Evolutionary conservation across 1,284 basidiomycete species (phyloP).

Genomic region (Microbotryum silenes-acaulis): DNA sequence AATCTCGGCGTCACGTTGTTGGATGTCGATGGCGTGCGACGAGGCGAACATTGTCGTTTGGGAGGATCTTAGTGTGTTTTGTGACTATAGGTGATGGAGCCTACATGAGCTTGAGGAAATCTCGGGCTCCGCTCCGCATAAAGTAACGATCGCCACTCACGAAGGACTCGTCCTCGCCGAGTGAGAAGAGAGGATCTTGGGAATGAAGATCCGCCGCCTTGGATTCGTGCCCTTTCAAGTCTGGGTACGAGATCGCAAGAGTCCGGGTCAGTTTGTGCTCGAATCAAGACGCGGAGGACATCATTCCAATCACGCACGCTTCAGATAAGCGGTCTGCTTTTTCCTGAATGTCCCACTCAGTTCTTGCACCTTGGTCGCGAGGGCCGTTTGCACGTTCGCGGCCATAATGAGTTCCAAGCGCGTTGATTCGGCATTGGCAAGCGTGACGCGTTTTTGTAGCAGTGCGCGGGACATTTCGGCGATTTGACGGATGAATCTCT

Average conservation of each 20-base stretch:
- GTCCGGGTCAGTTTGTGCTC: background rate
- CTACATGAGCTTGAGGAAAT: constrained; percentile 2
- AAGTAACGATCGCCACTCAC: constrained; percentile 37
- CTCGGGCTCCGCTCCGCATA: constrained; percentile 7
- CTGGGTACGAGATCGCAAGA: constrained; percentile 11
- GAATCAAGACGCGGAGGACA: background rate
- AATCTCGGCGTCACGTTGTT: constrained; percentile 57
- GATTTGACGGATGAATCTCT: constrained; percentile 63
- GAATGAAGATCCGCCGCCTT: constrained; percentile 8
- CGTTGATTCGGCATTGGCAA: constrained; percentile 43
- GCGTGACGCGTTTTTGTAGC: constrained; percentile 6
- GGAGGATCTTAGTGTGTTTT: constrained; percentile 11
- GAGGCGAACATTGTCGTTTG: constrained; percentile 2
- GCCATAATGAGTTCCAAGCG: constrained; percentile 55
- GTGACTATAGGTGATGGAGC: constrained; percentile 9
- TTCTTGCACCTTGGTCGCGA: constrained; percentile 91
- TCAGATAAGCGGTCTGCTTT: constrained; percentile 95
- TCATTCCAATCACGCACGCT: constrained; percentile 59
- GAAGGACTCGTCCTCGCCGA: constrained; percentile 41
- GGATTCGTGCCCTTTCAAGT: constrained; percentile 33
- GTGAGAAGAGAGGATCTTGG: constrained; percentile 24
- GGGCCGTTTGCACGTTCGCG: constrained; percentile 91
- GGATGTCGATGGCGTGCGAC: constrained; percentile 21
- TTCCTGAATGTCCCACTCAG: constrained; percentile 88
- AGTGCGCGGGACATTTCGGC: constrained; percentile 38